These are phyloP conservation scores for Akanthomyces muscarius DNA, from an alignment of 2,329 filamentous ascomycete genomes.

Conservation along the genomic window DNA sequence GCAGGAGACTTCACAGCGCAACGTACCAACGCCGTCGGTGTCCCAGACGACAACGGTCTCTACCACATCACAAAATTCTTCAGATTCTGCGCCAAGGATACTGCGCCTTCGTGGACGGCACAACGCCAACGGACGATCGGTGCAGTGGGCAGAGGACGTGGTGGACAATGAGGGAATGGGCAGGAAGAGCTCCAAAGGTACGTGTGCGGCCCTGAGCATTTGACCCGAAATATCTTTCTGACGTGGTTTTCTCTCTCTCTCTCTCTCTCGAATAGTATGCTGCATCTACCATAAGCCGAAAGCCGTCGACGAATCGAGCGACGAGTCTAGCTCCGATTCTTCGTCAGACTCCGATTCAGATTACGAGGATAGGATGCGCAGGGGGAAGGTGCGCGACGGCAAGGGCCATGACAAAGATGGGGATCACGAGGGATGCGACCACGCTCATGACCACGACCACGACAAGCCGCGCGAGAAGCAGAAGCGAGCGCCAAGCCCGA, in stretches of 20 bases:
- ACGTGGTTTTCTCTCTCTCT: too few relatives aligned
- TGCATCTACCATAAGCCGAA: slow-evolving; percentile 94
- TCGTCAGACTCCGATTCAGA: slow-evolving; percentile 48
- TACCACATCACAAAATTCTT: slow-evolving; percentile 23
- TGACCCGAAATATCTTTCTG: background rate
- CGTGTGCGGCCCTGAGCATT: slow-evolving; percentile 17
- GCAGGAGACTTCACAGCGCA: slow-evolving; percentile 27
- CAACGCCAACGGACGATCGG: slow-evolving; percentile 51
- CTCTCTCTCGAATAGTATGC: slow-evolving; percentile 62
- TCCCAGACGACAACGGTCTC: slow-evolving; percentile 29
- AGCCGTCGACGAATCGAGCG: slow-evolving; percentile 75
- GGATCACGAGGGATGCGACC: slow-evolving; percentile 24
- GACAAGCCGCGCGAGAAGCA: slow-evolving; percentile 31
- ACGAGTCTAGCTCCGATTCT: slow-evolving; percentile 58
- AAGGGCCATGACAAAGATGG: slow-evolving; percentile 37
- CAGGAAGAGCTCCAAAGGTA: slow-evolving; percentile 91
- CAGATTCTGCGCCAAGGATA: slow-evolving; percentile 34
- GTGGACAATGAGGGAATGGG: slow-evolving; percentile 94
- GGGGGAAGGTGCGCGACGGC: slow-evolving; percentile 31
- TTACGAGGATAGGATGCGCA: slow-evolving; percentile 36
- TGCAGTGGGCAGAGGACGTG: slow-evolving; percentile 90
- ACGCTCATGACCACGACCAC: slow-evolving; percentile 32
- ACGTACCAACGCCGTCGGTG: slow-evolving; percentile 31
- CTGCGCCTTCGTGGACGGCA: slow-evolving; percentile 51
- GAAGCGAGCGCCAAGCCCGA: slow-evolving; percentile 62